Conservation (phyloP, 1,284 basidiomycete species). For the Cutaneotrichosporon dermatis region DNA sequence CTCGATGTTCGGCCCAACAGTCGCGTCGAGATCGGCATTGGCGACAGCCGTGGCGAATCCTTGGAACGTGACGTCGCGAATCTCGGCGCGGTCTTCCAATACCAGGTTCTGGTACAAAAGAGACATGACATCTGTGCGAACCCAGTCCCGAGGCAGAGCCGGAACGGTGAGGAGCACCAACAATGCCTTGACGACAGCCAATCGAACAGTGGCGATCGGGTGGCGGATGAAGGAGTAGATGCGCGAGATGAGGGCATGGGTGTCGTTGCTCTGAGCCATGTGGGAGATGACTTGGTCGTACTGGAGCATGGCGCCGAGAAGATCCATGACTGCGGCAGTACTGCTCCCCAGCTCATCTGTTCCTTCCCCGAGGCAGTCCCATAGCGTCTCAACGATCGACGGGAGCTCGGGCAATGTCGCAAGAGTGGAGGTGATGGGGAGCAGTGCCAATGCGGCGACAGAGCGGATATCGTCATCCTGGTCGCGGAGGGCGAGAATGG, state of each 20-base stretch:
- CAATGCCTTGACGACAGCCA: conserved; percentile 87
- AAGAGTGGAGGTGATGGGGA: conserved; percentile 77
- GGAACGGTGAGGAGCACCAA: conserved; percentile 77
- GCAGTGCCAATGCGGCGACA: conserved; percentile 85
- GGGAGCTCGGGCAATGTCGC: conserved; percentile 63
- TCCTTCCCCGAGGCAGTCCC: conserved; percentile 86
- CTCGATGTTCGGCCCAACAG: conserved; percentile 39
- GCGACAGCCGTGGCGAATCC: conserved; percentile 72
- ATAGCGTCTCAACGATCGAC: conserved; percentile 72
- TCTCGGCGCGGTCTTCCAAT: conserved; percentile 82
- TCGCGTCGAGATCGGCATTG: conserved; percentile 48
- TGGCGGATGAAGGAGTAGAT: conserved; percentile 97
- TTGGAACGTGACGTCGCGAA: conserved; percentile 71
- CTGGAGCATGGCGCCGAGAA: conserved; percentile 55
- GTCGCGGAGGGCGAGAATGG: conserved; percentile 84
- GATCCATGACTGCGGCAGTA: conserved; percentile 94
- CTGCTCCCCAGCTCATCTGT: conserved; percentile 97
- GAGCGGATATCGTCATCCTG: conserved; percentile 94
- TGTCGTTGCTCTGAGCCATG: conserved; percentile 20
- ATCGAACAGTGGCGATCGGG: conserved; percentile 87
- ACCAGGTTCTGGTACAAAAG: conserved; percentile 93
- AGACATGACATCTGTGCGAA: conserved; percentile 69
- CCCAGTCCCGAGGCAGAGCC: conserved; percentile 74
- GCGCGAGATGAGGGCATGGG: conserved; percentile 69
- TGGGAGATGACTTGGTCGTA: conserved; percentile 30